A percentile compares a stretch with the other conserved stretches of the same genome.
Evolutionary conservation across 2,329 filamentous ascomycete genomes (phyloP).

Genomic region (Fusarium phyllophilum): DNA sequence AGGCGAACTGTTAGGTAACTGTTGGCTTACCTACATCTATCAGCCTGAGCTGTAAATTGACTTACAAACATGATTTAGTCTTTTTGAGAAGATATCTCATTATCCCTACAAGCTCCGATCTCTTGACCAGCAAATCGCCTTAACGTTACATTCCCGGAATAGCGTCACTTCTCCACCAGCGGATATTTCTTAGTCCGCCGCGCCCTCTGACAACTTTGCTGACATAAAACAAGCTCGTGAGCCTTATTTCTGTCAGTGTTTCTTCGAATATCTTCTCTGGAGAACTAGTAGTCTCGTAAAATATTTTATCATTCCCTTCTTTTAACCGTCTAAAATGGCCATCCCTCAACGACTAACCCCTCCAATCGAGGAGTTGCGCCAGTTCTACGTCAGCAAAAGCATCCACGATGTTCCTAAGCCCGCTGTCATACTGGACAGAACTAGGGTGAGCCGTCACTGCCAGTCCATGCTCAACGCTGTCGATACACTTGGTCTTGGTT

Average conservation of each 20-base stretch:
- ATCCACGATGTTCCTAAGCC: conserved; percentile 60
- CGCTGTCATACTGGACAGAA: conserved; percentile 64
- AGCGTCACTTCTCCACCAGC: neutral
- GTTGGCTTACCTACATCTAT: no score
- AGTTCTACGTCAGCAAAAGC: conserved; percentile 43
- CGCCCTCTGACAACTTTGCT: neutral
- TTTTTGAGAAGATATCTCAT: no score
- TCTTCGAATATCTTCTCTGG: accelerated
- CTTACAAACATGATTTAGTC: no score
- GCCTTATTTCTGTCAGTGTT: accelerated
- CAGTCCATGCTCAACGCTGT: conserved; percentile 64
- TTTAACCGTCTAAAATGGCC: conserved; percentile 36
- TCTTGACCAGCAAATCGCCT: no score
- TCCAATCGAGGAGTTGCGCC: conserved; percentile 14
- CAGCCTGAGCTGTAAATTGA: no score
- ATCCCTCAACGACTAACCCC: conserved; percentile 36
- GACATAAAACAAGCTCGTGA: neutral
- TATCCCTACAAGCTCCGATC: no score
- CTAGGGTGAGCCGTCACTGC: conserved; percentile 65
- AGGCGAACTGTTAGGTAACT: no score
- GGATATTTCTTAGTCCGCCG: neutral
- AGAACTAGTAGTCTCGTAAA: no score
- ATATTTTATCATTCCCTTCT: no score
- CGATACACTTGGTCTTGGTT: conserved; percentile 59
- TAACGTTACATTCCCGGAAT: neutral